phyloP scores from a whole-genome alignment of 108 stramenopile genomes.

The Nitzschia palea region DNA sequence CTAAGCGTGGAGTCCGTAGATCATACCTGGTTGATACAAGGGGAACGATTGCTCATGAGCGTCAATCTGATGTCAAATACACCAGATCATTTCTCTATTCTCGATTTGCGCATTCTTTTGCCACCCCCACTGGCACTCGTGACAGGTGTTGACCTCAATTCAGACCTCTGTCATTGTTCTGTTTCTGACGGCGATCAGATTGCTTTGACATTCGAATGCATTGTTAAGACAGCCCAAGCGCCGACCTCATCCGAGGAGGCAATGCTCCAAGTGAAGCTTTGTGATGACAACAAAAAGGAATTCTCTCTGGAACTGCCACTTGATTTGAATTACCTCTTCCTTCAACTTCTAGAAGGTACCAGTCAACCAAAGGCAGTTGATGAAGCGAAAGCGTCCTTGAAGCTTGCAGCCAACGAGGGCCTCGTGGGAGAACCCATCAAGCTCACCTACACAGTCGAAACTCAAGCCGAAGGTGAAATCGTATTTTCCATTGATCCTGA shows the following conservation, averaged over 20 bases:
- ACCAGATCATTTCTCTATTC: conserved; percentile 59
- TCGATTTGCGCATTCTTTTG: conserved; percentile 57
- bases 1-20: conserved; percentile 57
- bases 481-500: conserved; percentile 53
- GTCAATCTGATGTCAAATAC: conserved; percentile 62
- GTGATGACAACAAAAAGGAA: conserved; percentile 60
- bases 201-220: conserved; percentile 60
- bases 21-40: conserved; percentile 29
- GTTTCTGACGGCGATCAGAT: conserved; percentile 63
- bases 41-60: conserved; percentile 50
- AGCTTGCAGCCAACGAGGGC: conserved; percentile 45
- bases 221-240: conserved; percentile 10
- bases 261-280: conserved; percentile 46
- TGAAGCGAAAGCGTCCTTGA: conserved; percentile 41
- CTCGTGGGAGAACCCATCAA: conserved; percentile 65
- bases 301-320: conserved; percentile 60
- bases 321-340: conserved; percentile 51
- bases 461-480: conserved; percentile 22
- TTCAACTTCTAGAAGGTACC: conserved; percentile 37
- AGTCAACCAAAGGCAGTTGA: conserved; percentile 5
- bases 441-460: conserved; percentile 47
- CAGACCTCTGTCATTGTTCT: conserved; percentile 42
- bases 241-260: conserved; percentile 24
- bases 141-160: conserved; percentile 52
- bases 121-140: conserved; percentile 40